Evolutionary conservation across 176 grass and related monocot species (phyloP), one percentile per base, ranked within the genome.

Genomic region (Oryza glumipatula): DNA sequence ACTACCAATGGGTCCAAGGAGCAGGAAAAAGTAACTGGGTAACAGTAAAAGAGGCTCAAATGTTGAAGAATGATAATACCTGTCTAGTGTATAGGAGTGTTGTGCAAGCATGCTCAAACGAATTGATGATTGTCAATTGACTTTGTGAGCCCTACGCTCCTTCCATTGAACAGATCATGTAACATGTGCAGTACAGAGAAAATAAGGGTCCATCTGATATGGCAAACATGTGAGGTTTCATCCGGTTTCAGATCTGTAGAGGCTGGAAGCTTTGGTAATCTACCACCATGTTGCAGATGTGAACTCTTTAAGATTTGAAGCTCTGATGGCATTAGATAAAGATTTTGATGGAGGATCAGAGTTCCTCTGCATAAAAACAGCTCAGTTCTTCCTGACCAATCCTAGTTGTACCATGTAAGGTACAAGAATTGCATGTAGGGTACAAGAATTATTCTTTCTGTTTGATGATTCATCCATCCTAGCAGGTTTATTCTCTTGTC

Each of bases 181-280:
- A 76, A 79, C 89, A 87, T 76, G 89, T 91, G 85, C 89, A 80
- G 51, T 66, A 14, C 67, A 78, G 67, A 36, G 52, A 72, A 79
- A 72, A 35, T 72, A 79, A 72, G 68, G 38, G 67, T 67, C 56
- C 80, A 66, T 78, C 67, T 83, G 80, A 64, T 43, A 83, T 77
- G 80, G 54, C 67, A 67, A 83, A 72, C 86, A 91, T 81, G 81
- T 91, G 89, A 84, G 81, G 52, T 44, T 82, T 82, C 80, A 69
- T 87, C 80, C 68, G 35, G 24, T 44, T 70, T 70, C 89, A 87
- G 76, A 84, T 80, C 80, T 24, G 76, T 74, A 83, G 74, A 84
- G 79, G 68, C 84, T 86, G 36, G 48, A 69, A 61, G 19, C 30
- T 64, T 64, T 65, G 56, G 23, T 89, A 82, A 30, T 77, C 41